Conservation (phyloP, 2,329 filamentous ascomycete species). For the Curvularia sp. region DNA sequence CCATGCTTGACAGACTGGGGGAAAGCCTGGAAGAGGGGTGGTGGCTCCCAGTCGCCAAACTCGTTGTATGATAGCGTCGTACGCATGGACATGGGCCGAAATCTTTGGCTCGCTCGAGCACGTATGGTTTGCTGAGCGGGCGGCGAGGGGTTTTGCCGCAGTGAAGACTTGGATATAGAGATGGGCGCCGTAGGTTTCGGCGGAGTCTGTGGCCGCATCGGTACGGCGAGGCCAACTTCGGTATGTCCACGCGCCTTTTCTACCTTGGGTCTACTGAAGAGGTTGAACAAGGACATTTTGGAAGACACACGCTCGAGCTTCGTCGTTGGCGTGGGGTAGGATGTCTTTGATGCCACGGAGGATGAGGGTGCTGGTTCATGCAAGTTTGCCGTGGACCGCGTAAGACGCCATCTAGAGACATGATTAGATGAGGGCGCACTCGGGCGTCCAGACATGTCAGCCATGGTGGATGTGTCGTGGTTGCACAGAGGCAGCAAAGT, state of each 20-base stretch:
- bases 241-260: conserved; percentile 57
- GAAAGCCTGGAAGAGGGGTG: conserved; percentile 86
- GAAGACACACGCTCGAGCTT: conserved; percentile 47
- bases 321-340: conserved; percentile 24
- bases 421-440: conserved; percentile 26
- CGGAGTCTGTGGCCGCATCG: conserved; percentile 43
- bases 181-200: conserved; percentile 28
- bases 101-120: conserved; percentile 43
- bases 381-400: conserved; percentile 44
- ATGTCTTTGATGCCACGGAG: conserved; percentile 15
- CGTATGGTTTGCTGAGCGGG: conserved; percentile 41
- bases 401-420: conserved; percentile 49
- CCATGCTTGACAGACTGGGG: conserved; percentile 81
- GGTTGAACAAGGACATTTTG: conserved; percentile 59
- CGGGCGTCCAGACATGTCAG: conserved; percentile 24
- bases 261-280: conserved; percentile 60
- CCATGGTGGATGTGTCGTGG: conserved; percentile 17
- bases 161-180: conserved; percentile 39
- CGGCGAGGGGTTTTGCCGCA: conserved; percentile 42
- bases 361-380: conserved; percentile 28
- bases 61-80: conserved; percentile 30
- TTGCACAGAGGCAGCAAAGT: conserved; percentile 12
- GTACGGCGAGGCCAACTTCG: conserved; percentile 52
- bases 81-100: conserved; percentile 43
- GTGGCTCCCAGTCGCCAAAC: conserved; percentile 57